These are phyloP conservation scores for Xylariales sp. DNA, from an alignment of 2,329 filamentous ascomycete species.

Conservation along the genomic window DNA sequence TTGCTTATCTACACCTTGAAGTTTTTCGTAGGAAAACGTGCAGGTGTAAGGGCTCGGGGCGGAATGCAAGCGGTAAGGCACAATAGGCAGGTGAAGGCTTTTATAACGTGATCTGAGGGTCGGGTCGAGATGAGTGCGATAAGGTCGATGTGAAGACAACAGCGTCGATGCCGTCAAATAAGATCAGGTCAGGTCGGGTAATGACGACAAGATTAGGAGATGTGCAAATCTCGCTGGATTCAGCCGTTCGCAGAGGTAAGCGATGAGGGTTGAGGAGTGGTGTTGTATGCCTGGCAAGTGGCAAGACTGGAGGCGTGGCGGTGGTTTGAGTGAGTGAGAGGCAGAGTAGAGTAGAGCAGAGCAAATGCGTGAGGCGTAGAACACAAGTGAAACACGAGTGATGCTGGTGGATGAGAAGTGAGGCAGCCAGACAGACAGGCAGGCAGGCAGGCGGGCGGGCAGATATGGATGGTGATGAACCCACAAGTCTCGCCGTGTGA, in stretches of 20 bases:
- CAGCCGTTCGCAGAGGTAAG: constrained; percentile 44
- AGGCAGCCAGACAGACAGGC: constrained; percentile 14
- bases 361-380: constrained; percentile 29
- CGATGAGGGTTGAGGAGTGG: constrained; percentile 40
- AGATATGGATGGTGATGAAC: constrained; percentile 35
- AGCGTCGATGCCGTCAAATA: constrained; percentile 42
- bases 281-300: constrained; percentile 29
- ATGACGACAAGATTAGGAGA: constrained; percentile 44
- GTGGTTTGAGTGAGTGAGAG: constrained; percentile 31
- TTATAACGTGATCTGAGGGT: constrained; percentile 45
- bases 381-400: constrained; percentile 13
- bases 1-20: constrained; percentile 85
- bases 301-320: constrained; percentile 34
- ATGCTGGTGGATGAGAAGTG: constrained; percentile 22
- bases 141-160: constrained; percentile 49
- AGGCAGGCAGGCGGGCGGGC: constrained; percentile 35
- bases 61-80: constrained; percentile 53
- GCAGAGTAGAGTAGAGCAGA: constrained; percentile 31
- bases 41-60: constrained; percentile 80
- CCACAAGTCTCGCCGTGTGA: too few species aligned
- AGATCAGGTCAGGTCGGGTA: constrained; percentile 38
- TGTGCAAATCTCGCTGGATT: constrained; percentile 42
- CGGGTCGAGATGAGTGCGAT: constrained; percentile 46
- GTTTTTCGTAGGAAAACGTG: constrained; percentile 92
- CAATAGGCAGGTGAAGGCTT: constrained; percentile 43